Evolutionary conservation across 306 rosid species (phyloP).

Genomic region (Casuarina cunninghamiana): DNA sequence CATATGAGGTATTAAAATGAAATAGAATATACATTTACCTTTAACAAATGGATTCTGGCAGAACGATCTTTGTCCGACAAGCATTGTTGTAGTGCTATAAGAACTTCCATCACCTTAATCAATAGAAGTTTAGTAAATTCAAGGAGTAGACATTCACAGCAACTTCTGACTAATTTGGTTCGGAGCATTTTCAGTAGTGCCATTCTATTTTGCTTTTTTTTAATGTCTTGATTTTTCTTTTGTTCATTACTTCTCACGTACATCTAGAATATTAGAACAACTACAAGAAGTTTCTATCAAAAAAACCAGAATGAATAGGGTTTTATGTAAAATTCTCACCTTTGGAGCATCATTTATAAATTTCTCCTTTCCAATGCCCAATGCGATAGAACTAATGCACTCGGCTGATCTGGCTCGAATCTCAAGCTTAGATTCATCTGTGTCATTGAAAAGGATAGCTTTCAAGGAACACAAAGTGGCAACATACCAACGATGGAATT

Average conservation of each 20-base stretch:
- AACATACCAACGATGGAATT: conserved; percentile 11
- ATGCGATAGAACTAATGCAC: conserved; percentile 18
- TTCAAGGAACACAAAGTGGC: conserved; percentile 19
- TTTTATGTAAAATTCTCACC: conserved; percentile 14
- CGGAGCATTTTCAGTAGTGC: too few species aligned
- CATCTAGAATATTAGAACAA: background rate
- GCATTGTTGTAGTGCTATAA: conserved; percentile 7
- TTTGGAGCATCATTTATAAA: conserved; percentile 14
- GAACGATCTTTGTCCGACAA: background rate
- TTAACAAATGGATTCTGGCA: conserved; percentile 6
- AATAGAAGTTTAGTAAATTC: too few species aligned
- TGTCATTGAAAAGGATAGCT: background rate
- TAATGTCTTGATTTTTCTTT: too few species aligned
- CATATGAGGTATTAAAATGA: too few species aligned
- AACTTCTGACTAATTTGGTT: background rate
- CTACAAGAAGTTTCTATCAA: background rate
- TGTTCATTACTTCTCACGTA: too few species aligned
- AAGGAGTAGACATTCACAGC: background rate
- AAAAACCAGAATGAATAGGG: background rate
- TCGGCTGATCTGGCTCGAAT: conserved; percentile 22
- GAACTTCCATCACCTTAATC: conserved; percentile 18
- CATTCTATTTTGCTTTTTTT: too few species aligned
- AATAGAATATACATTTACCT: conserved; percentile 20
- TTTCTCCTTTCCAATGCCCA: background rate
- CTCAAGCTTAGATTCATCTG: background rate